Evolutionary conservation across 2,329 filamentous ascomycete genomes (phyloP).

Genomic region (Nigrospora osmanthi): DNA sequence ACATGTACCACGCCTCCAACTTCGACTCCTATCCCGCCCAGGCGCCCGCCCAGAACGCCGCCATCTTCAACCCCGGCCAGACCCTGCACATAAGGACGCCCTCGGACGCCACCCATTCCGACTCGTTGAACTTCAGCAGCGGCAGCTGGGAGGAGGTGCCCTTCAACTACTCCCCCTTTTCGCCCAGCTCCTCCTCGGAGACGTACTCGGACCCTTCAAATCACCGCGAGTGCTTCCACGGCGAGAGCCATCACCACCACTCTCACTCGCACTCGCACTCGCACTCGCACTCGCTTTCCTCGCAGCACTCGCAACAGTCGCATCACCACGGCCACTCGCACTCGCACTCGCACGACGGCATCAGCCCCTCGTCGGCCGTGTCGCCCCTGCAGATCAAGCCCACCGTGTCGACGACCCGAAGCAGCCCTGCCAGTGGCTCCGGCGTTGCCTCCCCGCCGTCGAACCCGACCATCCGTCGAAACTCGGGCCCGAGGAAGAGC

Average conservation of each 20-base stretch:
- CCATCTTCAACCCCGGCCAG: conserved; percentile 88
- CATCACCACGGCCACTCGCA: conserved; percentile 12
- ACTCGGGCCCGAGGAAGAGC: conserved; percentile 65
- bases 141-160: conserved; percentile 74
- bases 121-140: conserved; percentile 58
- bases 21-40: conserved; percentile 57
- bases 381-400: conserved; percentile 65
- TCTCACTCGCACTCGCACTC: no score
- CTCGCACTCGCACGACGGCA: conserved; percentile 41
- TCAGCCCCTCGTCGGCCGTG: conserved; percentile 62
- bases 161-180: conserved; percentile 73
- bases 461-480: conserved; percentile 54
- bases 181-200: conserved; percentile 62
- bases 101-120: conserved; percentile 76
- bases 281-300: no score
- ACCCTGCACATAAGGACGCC: conserved; percentile 81
- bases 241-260: conserved; percentile 36
- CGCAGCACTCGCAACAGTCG: no score
- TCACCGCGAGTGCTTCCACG: conserved; percentile 56
- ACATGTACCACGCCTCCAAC: conserved; percentile 54
- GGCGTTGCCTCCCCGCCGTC: conserved; percentile 54
- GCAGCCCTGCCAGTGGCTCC: conserved; percentile 53
- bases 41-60: conserved; percentile 43
- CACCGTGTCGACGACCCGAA: conserved; percentile 47
- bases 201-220: conserved; percentile 54